Base-by-base conservation (phyloP, 2,329 filamentous ascomycete species). In the Colletotrichum theobromicola region DNA sequence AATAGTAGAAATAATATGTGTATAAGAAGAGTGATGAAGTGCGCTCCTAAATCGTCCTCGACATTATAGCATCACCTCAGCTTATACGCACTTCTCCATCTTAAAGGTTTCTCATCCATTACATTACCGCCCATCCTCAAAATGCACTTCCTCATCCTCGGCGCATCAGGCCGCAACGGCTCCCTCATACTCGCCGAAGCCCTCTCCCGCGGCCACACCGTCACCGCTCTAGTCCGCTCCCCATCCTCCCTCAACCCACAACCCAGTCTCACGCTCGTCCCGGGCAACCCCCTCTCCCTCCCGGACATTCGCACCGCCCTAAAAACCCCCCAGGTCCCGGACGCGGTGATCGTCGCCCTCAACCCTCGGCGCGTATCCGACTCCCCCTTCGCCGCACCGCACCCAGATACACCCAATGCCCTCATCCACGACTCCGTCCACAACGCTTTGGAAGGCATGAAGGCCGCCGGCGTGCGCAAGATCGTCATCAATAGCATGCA, bases 401-500 rank as follows among this genome's bases (percentile, higher is more conserved):
- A 72, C 16, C 81, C 85, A 2, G 83, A 86, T 18, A 64, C 50
- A 2, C 85, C 87, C 0, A 82, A 82, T 1, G 82, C 85, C 4
- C 80, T 90, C n/a, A 87, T 91, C 83, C 84, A 85, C 3, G 83
- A 87, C 70, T 82, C 84, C 18, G 82, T 85, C 18, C 79, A 78
- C 26, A 84, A 85, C 58, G 76, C 85, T 4, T 76, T 86, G 15
- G 75, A 80, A 1, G 81, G 79, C 5, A 87, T 87, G 83, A 80
- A 83, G 65, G 79, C 81, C 79, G 1, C 80, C 83, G 12, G 64
- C 75, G 61, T 30, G 18, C 70, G 57, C 9, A 89, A 88, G 66
- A 77, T 90, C 3, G 83, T 90, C 30, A 82, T 88, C 62, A 85
- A 91, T 80, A 88, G 86, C 15, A 85, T 87, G 2, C 86, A 88